Evolutionary conservation across 2,329 filamentous ascomycete genomes (phyloP).

Genomic region (Fusarium tricinctum): DNA sequence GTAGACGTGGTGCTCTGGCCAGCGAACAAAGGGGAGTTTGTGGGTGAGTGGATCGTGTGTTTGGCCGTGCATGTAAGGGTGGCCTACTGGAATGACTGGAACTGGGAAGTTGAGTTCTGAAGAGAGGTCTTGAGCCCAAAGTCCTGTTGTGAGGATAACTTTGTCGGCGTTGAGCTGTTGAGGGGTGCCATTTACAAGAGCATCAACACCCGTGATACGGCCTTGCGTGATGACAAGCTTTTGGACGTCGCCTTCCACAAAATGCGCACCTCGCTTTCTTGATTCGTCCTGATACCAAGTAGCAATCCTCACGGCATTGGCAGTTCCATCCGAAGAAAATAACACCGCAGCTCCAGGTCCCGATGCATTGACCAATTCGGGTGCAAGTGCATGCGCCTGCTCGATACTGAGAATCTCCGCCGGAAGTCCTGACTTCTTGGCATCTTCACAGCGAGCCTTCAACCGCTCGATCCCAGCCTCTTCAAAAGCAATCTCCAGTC

Average conservation of each 20-base stretch:
- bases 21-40: constrained; percentile 36
- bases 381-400: constrained; percentile 30
- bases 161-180: constrained; percentile 28
- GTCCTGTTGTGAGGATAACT: constrained; percentile 44
- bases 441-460: constrained; percentile 17
- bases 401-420: constrained; percentile 27
- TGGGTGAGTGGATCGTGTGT: background rate
- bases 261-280: constrained; percentile 15
- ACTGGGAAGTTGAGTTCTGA: constrained; percentile 32
- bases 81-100: constrained; percentile 43
- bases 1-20: constrained; percentile 45
- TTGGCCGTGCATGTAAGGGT: constrained; percentile 42
- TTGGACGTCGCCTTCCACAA: constrained; percentile 34
- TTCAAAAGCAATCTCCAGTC: constrained; percentile 41
- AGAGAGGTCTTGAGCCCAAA: constrained; percentile 44
- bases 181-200: background rate
- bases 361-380: constrained; percentile 31
- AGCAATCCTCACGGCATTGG: constrained; percentile 35
- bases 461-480: constrained; percentile 19
- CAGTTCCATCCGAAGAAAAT: constrained; percentile 41
- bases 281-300: constrained; percentile 38
- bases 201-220: constrained; percentile 22
- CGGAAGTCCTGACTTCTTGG: constrained; percentile 21
- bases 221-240: background rate
- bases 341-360: constrained; percentile 28